Base-by-base conservation (phyloP, 805 yeast genomes). In the Komagataella pseudopastoris region DNA sequence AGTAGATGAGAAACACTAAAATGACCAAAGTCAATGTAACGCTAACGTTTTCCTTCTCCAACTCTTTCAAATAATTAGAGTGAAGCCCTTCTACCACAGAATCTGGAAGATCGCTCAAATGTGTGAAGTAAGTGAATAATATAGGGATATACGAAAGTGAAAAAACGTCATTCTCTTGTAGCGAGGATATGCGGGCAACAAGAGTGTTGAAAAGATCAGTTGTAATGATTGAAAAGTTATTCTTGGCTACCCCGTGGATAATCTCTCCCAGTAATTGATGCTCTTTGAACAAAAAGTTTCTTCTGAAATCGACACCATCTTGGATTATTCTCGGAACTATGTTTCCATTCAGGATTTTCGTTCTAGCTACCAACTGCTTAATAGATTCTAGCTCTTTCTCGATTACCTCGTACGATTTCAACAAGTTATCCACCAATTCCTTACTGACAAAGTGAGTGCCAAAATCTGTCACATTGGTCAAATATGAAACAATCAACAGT, bases 181-280 rank as follows among this genome's bases (percentile, higher is more conserved):
- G 67, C 6, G 70, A 60, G 1, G 73, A 65, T 3, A 81, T 63
- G 51, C 75, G 81, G 6, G 68, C 60, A 1, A 83, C 55, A 6
- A 83, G 52, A 16, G 64, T 59, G 16, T 59, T 56, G 57, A 74
- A 74, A 4, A 71, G 63, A 0, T 66, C 62, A 6, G 59, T 47
- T 10, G 64, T 56, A 6, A 64, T 66, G 44, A 63, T 56, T 1
- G 67, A 57, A 23, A 61, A 53, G 45, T 70, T 68, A 44, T 68
- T 68, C 2, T 69, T 67, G 6, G 75, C 68, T 47, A 78, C 63
- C 2, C 84, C 82, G 57, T 63, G 77, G 6, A 84, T 67, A 1
- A 87, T 70, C 61, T 81, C 85, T 47, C 90, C 83, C 51, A 90
- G 65, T 1, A 74, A 60, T 58, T 88, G 95, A 62, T 89, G 93